Evolutionary conservation across 2,329 filamentous ascomycete species (phyloP), one percentile per base, ranked within the genome.

Genomic region (Albifimbria verrucaria): DNA sequence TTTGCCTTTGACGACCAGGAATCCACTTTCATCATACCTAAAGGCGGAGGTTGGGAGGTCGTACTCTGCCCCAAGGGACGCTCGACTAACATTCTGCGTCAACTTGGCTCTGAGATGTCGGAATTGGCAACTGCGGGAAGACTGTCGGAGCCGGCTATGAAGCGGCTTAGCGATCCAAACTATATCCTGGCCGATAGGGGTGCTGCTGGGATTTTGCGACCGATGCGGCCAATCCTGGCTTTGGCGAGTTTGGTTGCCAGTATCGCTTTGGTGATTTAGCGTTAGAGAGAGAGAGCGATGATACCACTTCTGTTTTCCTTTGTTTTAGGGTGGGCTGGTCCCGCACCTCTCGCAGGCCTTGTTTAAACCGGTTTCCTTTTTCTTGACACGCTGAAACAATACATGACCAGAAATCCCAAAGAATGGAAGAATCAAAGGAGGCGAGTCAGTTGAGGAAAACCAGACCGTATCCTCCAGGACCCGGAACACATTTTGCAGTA

Each of bases 21-120:
- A 25, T 82, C 78, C 17, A 86, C 83, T 0, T 87, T 86, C 60
- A 82, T 84, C 60, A 75, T 86, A 32, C 83, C 83, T 2, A 76
- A 69, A 11, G 89, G 90, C 18, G 88, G 87, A 21, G 89, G 89
- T 1, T 94, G 89, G 77, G 84, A 92, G 67, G 79, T 94, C 15
- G 79, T 88, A 10, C 90, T 94, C 68, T 94, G 90, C 67, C 90
- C 90, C 2, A 65, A 64, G 12, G 82, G 82, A 10, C 68, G 82
- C 49, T 84, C 80, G 56, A 85, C 82, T 36, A 77, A 84, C 61
- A 86, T 86, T 55, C 65, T 85, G 28, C 69, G 68, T 25, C 77
- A 78, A 5, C 75, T 83, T 59, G 74, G 76, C 17, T 62, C 72
- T 12, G 73, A 83, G 64, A 65, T 85, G 59, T 69, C 71, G 22